Evolutionary conservation across 371 early-diverging fungal species (phyloP).

Genomic region (Rhizopus delemar): DNA sequence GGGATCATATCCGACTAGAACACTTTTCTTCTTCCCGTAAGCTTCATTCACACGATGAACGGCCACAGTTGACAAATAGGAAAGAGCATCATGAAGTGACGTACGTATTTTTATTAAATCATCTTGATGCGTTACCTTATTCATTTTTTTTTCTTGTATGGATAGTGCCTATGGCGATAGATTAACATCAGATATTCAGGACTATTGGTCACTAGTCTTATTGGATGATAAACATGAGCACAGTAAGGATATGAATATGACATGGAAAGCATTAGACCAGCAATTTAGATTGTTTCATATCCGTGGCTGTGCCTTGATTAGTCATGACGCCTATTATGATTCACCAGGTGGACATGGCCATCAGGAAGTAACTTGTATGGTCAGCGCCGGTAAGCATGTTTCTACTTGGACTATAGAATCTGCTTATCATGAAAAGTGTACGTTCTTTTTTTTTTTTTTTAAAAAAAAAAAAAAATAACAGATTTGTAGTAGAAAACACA

Average conservation of each 20-base stretch:
- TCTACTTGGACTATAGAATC: conserved; percentile 65
- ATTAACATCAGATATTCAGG: conserved; percentile 22
- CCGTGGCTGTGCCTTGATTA: conserved; percentile 37
- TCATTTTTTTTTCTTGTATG: not conserved
- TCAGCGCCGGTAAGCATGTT: conserved; percentile 53
- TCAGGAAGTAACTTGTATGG: conserved; percentile 88
- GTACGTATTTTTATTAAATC: conserved; percentile 28
- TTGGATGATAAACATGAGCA: conserved; percentile 21
- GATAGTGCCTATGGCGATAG: conserved; percentile 38
- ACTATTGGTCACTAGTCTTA: conserved; percentile 34
- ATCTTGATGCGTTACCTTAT: not conserved
- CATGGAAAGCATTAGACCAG: conserved; percentile 32
- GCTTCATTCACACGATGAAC: conserved; percentile 87
- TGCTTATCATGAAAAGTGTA: conserved; percentile 33
- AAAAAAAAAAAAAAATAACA: not conserved
- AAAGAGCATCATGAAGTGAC: conserved; percentile 41
- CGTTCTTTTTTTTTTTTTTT: not conserved
- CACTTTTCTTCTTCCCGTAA: conserved; percentile 72
- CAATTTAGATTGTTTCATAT: conserved; percentile 71
- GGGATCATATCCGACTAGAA: conserved; percentile 73
- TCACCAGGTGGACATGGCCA: conserved; percentile 58
- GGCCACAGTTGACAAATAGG: conserved; percentile 32
- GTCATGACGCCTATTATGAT: conserved; percentile 22
- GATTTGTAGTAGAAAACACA: conserved; percentile 17
- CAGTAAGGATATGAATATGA: conserved; percentile 22